Base-by-base conservation (phyloP, 78 protist genomes). In the Speleostelium caveatum region DNA sequence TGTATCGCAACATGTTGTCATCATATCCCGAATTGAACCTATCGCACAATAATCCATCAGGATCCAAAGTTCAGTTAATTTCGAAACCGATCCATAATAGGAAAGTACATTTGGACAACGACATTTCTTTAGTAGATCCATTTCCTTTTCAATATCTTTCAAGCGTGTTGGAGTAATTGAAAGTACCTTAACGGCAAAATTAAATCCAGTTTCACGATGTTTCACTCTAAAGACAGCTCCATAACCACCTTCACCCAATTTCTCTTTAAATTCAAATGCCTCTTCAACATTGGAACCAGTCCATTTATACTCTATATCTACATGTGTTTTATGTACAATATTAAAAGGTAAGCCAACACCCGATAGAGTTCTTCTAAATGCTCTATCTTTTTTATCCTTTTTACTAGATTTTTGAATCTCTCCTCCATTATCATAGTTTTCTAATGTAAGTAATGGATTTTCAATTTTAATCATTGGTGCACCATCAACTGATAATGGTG, bases 21-120 rank as follows among this genome's bases (percentile, higher is more conserved):
- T 93, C 71, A 93, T 51, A 67, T 93, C 96, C 32, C 88, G 42
- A 1, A 94, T 94, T 0, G 96, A 79, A 28, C 97, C 97, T 12
- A 80, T 91, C 1, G 93, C 96, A 65, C 97, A 96, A 45, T 76
- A 87, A 67, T 96, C 97, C 96, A 94, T 96, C 14, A 93, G 72
- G 41, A 96, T 96, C 88, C 88, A 86, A 21, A 92, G 72, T 62
- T 86, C 92, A 69, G 96, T 96, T 30, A 91, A 41, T 91, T 53
- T 53, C 19, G 49, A 36, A 17, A 88, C 42, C 17, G 75, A 39
- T 30, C 95, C 98, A 55, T 63, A 80, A 63, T 92, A 96, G 21
- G 78, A 61, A 19, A 94, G 83, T 32, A 96, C 86, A 51, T 73
- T 53, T 8, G 56, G 83, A 74, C 66, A 33, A 8, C 69, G 39